Percentiles rank a stretch among this genome's conserved stretches.
Evolutionary conservation across 2,329 filamentous ascomycete species (phyloP).

Genomic region (Fusarium hostae): DNA sequence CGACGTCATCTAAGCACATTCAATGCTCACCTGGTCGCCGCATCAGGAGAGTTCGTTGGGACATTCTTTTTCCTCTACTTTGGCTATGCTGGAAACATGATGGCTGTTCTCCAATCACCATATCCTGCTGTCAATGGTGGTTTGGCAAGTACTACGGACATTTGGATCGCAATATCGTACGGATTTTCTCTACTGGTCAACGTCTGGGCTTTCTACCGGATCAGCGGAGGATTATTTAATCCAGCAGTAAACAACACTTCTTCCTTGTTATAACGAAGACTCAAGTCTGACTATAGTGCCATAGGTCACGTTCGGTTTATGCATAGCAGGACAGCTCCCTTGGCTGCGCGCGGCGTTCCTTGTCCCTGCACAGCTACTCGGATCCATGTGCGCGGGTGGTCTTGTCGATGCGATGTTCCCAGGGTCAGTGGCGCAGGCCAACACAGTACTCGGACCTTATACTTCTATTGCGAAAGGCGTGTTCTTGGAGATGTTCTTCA

Average conservation of each 20-base stretch:
- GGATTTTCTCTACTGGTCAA: constrained; percentile 56
- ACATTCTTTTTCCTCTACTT: constrained; percentile 36
- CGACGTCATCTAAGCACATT: constrained; percentile 14
- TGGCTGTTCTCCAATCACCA: constrained; percentile 17
- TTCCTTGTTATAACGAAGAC: background rate
- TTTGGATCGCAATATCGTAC: constrained; percentile 28
- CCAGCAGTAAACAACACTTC: constrained; percentile 34
- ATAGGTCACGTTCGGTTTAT: constrained; percentile 29
- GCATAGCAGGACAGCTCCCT: constrained; percentile 22
- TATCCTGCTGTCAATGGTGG: constrained; percentile 1
- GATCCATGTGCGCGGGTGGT: constrained; percentile 64
- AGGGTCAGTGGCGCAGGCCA: constrained; percentile 60
- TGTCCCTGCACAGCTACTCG: constrained; percentile 64
- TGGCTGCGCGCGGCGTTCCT: constrained; percentile 49
- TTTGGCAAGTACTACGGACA: constrained; percentile 9
- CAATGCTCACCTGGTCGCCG: constrained; percentile 23
- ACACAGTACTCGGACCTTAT: constrained; percentile 58
- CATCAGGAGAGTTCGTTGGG: constrained; percentile 25
- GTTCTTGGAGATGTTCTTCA: constrained; percentile 72
- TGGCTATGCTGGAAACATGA: constrained; percentile 32
- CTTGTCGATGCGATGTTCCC: constrained; percentile 66
- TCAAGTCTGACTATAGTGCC: background rate
- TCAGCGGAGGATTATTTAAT: constrained; percentile 59
- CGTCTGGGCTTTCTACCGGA: constrained; percentile 63
- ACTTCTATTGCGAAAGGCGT: constrained; percentile 65